Percentiles rank a stretch among this genome's conserved stretches.
Conservation (phyloP, 768 basidiomycete species). For the Kwoniella pini region DNA sequence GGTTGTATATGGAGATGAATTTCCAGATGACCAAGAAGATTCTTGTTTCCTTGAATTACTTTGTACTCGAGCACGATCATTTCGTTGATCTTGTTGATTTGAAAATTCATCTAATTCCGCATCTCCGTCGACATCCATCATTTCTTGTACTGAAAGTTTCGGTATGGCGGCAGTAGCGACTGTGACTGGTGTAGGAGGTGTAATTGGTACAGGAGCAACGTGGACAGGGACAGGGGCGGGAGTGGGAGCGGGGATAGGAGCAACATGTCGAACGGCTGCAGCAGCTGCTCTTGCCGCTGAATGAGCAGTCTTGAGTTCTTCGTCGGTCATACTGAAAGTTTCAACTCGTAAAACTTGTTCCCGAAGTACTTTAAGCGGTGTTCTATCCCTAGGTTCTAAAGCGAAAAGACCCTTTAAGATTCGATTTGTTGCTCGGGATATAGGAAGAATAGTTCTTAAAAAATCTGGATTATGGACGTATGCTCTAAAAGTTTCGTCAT, state of each 20-base stretch:
- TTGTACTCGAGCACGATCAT: neutral
- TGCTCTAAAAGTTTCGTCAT: slow-evolving; percentile 73
- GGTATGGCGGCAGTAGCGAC: neutral
- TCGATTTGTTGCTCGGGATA: slow-evolving; percentile 66
- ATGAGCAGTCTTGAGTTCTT: slow-evolving; percentile 57
- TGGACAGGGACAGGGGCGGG: slow-evolving; percentile 14
- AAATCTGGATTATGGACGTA: slow-evolving; percentile 71
- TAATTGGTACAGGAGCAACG: slow-evolving; percentile 2
- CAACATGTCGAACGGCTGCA: slow-evolving; percentile 35
- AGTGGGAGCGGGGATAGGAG: slow-evolving; percentile 11
- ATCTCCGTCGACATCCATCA: neutral
- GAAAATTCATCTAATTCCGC: slow-evolving; percentile 20
- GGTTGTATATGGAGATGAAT: slow-evolving; percentile 6
- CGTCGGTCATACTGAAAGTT: slow-evolving; percentile 65
- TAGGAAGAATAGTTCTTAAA: slow-evolving; percentile 69
- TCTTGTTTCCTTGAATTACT: neutral
- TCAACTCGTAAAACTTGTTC: slow-evolving; percentile 61
- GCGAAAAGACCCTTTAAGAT: slow-evolving; percentile 73
- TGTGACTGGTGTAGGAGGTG: neutral
- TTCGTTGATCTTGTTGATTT: slow-evolving; percentile 7
- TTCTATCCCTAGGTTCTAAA: slow-evolving; percentile 65
- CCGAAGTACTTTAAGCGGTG: slow-evolving; percentile 66
- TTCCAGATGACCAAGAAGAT: slow-evolving; percentile 18
- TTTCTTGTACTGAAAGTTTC: neutral
- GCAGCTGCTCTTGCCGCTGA: slow-evolving; percentile 47